Conservation (phyloP, 1,284 basidiomycete genomes). For the Porodaedalea pini region DNA sequence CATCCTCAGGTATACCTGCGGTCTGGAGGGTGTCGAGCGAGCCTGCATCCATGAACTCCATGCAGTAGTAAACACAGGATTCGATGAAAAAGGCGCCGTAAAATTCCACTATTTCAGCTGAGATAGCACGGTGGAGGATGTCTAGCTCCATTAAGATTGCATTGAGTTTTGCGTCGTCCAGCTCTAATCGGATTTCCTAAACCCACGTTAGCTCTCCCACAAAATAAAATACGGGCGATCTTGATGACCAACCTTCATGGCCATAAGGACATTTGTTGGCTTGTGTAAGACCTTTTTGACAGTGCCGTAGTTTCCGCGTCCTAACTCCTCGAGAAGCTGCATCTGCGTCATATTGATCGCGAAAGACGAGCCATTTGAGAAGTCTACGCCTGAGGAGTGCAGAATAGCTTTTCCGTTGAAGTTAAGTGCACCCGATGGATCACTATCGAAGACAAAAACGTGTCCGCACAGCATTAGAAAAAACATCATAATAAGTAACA, state of each 20-base stretch:
- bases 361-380: conserved; percentile 89
- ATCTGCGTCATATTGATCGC: conserved; percentile 96
- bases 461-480: conserved; percentile 8
- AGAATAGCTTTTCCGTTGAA: conserved; percentile 93
- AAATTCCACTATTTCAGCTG: conserved; percentile 94
- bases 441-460: conserved; percentile 44
- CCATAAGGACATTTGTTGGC: conserved; percentile 94
- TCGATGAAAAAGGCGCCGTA: conserved; percentile 99
- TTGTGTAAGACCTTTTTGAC: conserved; percentile 95
- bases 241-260: conserved; percentile 80
- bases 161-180: conserved; percentile 91
- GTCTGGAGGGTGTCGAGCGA: conserved; percentile 84
- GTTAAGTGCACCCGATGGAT: conserved; percentile 91
- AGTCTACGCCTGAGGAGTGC: conserved; percentile 92
- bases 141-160: conserved; percentile 99
- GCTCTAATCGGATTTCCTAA: conserved; percentile 96
- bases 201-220: conserved; percentile 14
- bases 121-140: conserved; percentile 89
- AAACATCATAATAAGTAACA: conserved; percentile 16
- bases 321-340: conserved; percentile 87
- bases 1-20: conserved; percentile 75
- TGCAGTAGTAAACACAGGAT: conserved; percentile 98
- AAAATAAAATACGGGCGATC: not conserved
- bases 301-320: conserved; percentile 95
- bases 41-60: conserved; percentile 99